These are phyloP conservation scores for Mycena epipterygia DNA, from an alignment of 768 basidiomycete genomes.

Conservation along the genomic window DNA sequence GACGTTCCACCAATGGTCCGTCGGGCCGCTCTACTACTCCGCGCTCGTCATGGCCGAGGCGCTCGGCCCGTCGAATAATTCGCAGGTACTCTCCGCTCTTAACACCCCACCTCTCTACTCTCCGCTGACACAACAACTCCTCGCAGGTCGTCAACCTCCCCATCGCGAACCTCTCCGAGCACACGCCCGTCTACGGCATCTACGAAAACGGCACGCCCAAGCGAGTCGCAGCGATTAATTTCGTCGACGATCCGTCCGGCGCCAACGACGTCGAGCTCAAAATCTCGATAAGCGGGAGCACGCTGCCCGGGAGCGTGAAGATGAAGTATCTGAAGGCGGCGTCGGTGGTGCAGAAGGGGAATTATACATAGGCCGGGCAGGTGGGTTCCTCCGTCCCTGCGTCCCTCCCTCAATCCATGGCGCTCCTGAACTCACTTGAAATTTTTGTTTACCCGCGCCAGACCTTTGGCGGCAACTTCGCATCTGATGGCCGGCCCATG, in stretches of 20 bases:
- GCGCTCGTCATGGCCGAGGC: constrained; percentile 61
- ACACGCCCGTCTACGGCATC: constrained; percentile 60
- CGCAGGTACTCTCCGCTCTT: too few species aligned
- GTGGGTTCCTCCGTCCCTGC: too few species aligned
- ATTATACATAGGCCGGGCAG: constrained; percentile 85
- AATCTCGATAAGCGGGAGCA: constrained; percentile 60
- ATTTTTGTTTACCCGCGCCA: too few species aligned
- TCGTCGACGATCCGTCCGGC: constrained; percentile 56
- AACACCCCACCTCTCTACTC: too few species aligned
- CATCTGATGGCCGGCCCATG: too few species aligned
- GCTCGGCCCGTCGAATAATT: constrained; percentile 49
- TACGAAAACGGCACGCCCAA: constrained; percentile 41
- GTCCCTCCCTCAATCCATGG: too few species aligned
- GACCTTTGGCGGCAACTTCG: too few species aligned
- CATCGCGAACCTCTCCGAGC: constrained; percentile 46
- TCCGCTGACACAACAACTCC: too few species aligned
- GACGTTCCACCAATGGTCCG: constrained; percentile 62
- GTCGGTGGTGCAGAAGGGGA: constrained; percentile 68
- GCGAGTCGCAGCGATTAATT: constrained; percentile 64
- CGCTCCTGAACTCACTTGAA: too few species aligned
- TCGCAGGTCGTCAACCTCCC: constrained; percentile 59
- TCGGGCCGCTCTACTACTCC: constrained; percentile 66
- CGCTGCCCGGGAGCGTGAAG: constrained; percentile 57
- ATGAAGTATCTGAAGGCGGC: constrained; percentile 67
- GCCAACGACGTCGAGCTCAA: constrained; percentile 55